A percentile compares a stretch with the other conserved stretches of the same genome.
These are phyloP conservation scores for Phytophthora megakarya DNA, from an alignment of 352 stramenopile genomes.

Conservation along the genomic window DNA sequence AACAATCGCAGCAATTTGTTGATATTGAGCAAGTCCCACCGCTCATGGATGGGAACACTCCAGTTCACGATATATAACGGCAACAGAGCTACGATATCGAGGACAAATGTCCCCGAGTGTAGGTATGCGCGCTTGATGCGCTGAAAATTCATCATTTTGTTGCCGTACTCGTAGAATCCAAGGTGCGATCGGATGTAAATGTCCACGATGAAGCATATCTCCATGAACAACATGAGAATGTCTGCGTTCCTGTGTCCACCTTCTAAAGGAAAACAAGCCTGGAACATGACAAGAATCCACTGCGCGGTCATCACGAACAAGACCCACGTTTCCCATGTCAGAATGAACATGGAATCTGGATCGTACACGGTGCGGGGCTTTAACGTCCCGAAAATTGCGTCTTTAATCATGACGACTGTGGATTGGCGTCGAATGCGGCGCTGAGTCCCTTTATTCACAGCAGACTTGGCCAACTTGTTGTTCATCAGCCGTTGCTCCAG, in stretches of 20 bases:
- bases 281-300: conserved; percentile 55
- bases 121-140: conserved; percentile 52
- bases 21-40: conserved; percentile 59
- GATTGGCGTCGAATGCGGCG: conserved; percentile 21
- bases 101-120: conserved; percentile 41
- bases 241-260: conserved; percentile 15
- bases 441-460: conserved; percentile 20
- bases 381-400: conserved; percentile 25
- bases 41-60: conserved; percentile 14
- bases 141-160: conserved; percentile 61
- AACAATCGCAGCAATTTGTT: conserved; percentile 64
- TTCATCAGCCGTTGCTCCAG: conserved; percentile 50
- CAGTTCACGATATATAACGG: conserved; percentile 67
- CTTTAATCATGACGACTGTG: conserved; percentile 21
- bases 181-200: conserved; percentile 58
- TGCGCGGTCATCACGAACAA: conserved; percentile 61
- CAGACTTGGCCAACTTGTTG: conserved; percentile 47
- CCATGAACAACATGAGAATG: conserved; percentile 40
- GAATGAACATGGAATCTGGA: conserved; percentile 50
- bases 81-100: conserved; percentile 57
- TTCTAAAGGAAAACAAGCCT: conserved; percentile 10
- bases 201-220: conserved; percentile 54
- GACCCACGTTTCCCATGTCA: conserved; percentile 67
- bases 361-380: conserved; percentile 32
- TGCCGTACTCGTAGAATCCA: conserved; percentile 68